These are phyloP conservation scores for Podila epicladia DNA, from an alignment of 192 early-diverging fungal genomes.

Conservation along the genomic window DNA sequence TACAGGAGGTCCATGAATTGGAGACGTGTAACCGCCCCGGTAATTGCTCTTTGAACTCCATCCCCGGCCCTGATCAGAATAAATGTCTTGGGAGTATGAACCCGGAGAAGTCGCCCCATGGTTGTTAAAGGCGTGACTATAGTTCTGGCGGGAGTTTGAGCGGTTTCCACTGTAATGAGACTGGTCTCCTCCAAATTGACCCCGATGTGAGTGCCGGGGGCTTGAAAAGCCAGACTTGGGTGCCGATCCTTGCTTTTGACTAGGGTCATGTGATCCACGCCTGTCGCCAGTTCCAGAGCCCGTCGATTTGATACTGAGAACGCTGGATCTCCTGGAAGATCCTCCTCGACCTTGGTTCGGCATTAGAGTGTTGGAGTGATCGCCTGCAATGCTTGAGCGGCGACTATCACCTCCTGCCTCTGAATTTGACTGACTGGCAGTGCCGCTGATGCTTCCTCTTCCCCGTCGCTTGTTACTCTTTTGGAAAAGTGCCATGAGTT, in stretches of 20 bases:
- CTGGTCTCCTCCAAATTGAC: not conserved
- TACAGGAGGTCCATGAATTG: not conserved
- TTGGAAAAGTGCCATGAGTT: constrained; percentile 49
- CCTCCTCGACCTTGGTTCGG: constrained; percentile 15
- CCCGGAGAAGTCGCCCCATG: constrained; percentile 14
- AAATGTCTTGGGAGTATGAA: not conserved
- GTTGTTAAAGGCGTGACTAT: constrained; percentile 3
- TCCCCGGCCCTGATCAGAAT: constrained; percentile 21
- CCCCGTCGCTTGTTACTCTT: constrained; percentile 14
- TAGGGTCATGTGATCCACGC: constrained; percentile 21
- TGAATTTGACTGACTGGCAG: constrained; percentile 22
- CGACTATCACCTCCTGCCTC: constrained; percentile 23
- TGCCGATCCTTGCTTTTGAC: constrained; percentile 8
- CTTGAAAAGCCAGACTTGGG: not conserved
- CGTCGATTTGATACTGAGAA: constrained; percentile 33
- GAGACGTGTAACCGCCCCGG: constrained; percentile 1
- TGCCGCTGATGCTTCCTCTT: constrained; percentile 13
- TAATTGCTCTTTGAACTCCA: constrained; percentile 29
- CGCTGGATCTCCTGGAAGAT: constrained; percentile 35
- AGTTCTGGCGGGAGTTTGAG: not conserved
- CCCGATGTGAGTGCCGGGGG: constrained; percentile 2
- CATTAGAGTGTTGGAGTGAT: not conserved
- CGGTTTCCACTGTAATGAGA: not conserved
- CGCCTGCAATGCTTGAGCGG: constrained; percentile 28
- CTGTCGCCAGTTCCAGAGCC: constrained; percentile 15